A percentile compares a stretch with the other conserved stretches of the same genome.
Evolutionary conservation across 352 stramenopile genomes (phyloP).

Genomic region (Lagenidium giganteum): DNA sequence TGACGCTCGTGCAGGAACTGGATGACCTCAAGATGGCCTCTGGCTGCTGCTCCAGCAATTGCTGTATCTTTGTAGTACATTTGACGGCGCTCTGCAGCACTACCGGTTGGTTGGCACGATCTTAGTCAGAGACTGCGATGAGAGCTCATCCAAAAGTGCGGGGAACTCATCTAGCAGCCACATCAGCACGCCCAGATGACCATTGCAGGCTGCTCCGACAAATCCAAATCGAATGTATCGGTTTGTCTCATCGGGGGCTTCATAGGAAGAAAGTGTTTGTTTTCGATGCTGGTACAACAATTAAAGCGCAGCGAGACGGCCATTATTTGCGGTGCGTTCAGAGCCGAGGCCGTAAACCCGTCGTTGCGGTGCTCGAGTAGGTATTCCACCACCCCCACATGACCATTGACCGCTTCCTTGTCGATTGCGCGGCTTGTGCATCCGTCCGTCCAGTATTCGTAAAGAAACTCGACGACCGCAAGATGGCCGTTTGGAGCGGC

Average conservation of each 20-base stretch:
- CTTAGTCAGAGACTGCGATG: too few relatives aligned
- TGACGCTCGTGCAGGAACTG: conserved; percentile 1
- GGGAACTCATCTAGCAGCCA: too few relatives aligned
- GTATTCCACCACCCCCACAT: conserved; percentile 9
- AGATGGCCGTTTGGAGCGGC: neutral
- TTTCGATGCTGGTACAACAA: too few relatives aligned
- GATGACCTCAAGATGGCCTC: conserved; percentile 1
- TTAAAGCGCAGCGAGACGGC: too few relatives aligned
- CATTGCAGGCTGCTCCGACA: conserved; percentile 3
- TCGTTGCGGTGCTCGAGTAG: conserved; percentile 5
- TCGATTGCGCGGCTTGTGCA: conserved; percentile 6
- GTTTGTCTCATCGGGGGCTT: too few relatives aligned
- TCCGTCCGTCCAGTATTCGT: neutral
- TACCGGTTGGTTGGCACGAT: too few relatives aligned
- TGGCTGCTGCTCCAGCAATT: neutral
- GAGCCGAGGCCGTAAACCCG: conserved; percentile 5
- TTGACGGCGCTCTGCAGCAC: conserved; percentile 4
- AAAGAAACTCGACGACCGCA: conserved; percentile 2
- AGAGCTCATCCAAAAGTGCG: too few relatives aligned
- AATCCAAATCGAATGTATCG: too few relatives aligned
- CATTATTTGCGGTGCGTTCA: too few relatives aligned
- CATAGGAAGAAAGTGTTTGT: too few relatives aligned
- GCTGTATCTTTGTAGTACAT: conserved; percentile 3
- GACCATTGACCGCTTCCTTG: conserved; percentile 4
- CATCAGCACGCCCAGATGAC: conserved; percentile 7